phyloP scores from a whole-genome alignment of 371 early-diverging fungal genomes.

The Dichotomocladium elegans region DNA sequence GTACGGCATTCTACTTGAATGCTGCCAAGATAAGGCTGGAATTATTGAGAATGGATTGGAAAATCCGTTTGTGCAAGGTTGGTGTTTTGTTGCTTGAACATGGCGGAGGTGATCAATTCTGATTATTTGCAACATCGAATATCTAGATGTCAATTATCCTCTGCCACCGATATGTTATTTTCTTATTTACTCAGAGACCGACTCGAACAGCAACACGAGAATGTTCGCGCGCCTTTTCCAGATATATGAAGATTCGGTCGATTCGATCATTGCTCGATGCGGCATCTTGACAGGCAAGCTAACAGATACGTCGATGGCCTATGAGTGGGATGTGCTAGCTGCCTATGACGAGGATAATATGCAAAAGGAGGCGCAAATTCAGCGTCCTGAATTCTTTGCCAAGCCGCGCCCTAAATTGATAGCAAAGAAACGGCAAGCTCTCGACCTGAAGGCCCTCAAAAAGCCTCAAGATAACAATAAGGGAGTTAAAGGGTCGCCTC shows the following conservation, averaged over 20 bases:
- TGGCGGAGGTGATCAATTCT: not conserved
- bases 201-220: not conserved
- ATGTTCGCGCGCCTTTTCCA: not conserved
- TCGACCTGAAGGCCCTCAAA: not conserved
- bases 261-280: not conserved
- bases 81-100: not conserved
- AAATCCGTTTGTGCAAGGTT: conserved; percentile 2
- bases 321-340: conserved; percentile 1
- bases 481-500: not conserved
- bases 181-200: not conserved
- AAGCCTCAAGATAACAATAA: not conserved
- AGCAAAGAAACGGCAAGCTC: not conserved
- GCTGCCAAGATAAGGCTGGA: conserved; percentile 1
- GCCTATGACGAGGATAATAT: not conserved
- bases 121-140: not conserved
- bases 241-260: not conserved
- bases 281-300: not conserved
- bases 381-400: conserved; percentile 6
- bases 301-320: not conserved
- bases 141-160: not conserved
- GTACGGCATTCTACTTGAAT: not conserved
- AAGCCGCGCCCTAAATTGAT: conserved; percentile 3
- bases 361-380: not conserved
- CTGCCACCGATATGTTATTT: not conserved
- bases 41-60: conserved; percentile 1